Evolutionary conservation across 2,329 filamentous ascomycete genomes (phyloP), one percentile per base, ranked within the genome.

Genomic region (Talaromyces sp.): DNA sequence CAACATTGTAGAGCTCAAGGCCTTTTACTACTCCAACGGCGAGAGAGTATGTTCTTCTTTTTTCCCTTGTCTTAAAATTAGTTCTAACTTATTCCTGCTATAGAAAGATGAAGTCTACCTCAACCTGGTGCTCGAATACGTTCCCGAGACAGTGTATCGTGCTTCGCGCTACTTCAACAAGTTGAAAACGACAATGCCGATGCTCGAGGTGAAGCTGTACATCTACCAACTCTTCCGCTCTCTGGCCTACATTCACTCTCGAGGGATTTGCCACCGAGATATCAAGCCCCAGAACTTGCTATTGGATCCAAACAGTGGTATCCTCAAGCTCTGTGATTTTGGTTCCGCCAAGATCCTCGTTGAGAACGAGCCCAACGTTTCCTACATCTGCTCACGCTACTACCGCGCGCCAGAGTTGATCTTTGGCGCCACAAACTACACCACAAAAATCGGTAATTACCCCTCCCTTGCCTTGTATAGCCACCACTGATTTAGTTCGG

Each of bases 111-210:
- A 99, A 81, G 95, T 99, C 42, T 99, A 98, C 78, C 88, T 99
- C 68, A 99, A 99, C 75, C 85, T 99, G 64, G 94, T 99, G 58
- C 92, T 98, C 77, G 95, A 99, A 77, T 99, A 92, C 72, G 95
- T 99, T 56, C 95, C 95, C 57, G 95, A 99, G 82, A 99, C 95
- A 12, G 95, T 99, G 57, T 99, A 99, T 79, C 89, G 95, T 73
- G 95, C 95, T 51, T 98, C 95, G 66, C 89, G 95, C 72, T 98
- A 97, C 82, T 99, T 99, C 85, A 98, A 96, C 85, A 99, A 99
- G 83, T 89, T 98, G 89, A 99, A 98, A 87, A 96, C 93, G 6
- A 97, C 94, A 59, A 99, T 99, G 95, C 95, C 95, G 16, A 96
- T 94, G 70, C 87, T 99, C 70, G 95, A 99, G 79, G 92, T 98